phyloP scores from a whole-genome alignment of 345 rosid species.

The Corymbia maculata region DNA sequence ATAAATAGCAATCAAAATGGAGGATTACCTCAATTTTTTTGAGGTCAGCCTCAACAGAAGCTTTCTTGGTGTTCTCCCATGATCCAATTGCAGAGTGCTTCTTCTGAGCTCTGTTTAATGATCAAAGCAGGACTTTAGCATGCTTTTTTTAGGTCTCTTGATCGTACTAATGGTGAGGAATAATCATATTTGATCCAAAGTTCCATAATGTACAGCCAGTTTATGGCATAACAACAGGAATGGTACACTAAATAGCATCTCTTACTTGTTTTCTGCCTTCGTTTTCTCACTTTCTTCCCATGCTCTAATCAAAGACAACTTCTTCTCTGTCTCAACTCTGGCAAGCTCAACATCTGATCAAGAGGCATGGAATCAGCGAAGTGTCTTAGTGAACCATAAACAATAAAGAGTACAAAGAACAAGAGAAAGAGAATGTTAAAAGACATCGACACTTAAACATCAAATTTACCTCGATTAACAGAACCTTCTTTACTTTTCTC shows the following conservation, averaged over 20 bases:
- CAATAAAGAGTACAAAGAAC: background rate
- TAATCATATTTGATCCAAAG: background rate
- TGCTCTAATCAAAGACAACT: constrained; percentile 56
- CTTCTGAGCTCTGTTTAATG: constrained; percentile 42
- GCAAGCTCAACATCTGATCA: constrained; percentile 51
- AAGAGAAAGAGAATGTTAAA: background rate
- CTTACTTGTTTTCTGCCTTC: constrained; percentile 77
- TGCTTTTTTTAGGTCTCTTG: background rate
- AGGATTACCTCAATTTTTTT: constrained; percentile 38
- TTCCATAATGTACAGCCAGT: background rate
- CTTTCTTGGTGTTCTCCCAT: constrained; percentile 61
- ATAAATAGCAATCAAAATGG: background rate
- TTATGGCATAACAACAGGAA: background rate
- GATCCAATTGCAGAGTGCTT: constrained; percentile 33
- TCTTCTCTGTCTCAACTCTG: constrained; percentile 64
- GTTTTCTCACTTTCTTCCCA: constrained; percentile 91
- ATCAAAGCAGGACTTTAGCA: background rate
- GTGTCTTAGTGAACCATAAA: background rate
- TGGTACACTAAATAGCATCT: background rate
- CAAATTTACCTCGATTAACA: constrained; percentile 34
- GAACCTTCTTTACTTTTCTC: constrained; percentile 31
- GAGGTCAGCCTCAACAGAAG: constrained; percentile 42
- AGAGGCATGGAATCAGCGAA: background rate
- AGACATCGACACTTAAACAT: background rate
- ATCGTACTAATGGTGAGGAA: background rate